Conservation (phyloP, 305 asterid species). For the Striga hermonthica region DNA sequence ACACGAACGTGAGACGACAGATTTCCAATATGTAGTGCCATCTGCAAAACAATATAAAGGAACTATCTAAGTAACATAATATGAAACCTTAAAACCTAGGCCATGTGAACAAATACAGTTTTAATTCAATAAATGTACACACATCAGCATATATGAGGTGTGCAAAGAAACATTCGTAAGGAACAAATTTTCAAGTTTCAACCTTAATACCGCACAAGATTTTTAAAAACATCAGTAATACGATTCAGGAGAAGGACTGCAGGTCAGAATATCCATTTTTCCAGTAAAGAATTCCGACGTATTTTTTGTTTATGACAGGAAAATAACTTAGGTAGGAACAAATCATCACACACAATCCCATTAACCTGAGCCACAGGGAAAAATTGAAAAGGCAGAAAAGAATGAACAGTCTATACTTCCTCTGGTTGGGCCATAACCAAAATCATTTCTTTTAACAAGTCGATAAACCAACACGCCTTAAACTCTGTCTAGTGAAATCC, state of each 20-base stretch:
- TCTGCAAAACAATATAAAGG: constrained; percentile 34
- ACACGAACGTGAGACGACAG: constrained; percentile 42
- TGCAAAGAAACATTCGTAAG: too few relatives aligned
- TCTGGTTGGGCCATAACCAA: not conserved
- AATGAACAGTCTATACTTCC: not conserved
- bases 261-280: not conserved
- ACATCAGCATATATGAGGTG: too few relatives aligned
- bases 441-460: not conserved
- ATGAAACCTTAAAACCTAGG: not conserved
- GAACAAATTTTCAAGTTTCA: too few relatives aligned
- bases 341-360: constrained; percentile 7
- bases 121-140: too few relatives aligned
- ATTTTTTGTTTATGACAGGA: constrained; percentile 2
- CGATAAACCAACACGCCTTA: not conserved
- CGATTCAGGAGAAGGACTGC: not conserved
- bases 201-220: too few relatives aligned
- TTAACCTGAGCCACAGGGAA: not conserved
- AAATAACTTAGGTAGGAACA: not conserved
- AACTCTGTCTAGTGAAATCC: not conserved
- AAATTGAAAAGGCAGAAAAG: not conserved
- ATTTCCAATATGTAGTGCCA: constrained; percentile 71
- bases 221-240: not conserved
- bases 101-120: too few relatives aligned
- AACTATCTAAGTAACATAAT: not conserved
- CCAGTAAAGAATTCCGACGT: not conserved